These are phyloP conservation scores for Centaurea solstitialis DNA, from an alignment of 129 eudicot genomes.

Conservation along the genomic window DNA sequence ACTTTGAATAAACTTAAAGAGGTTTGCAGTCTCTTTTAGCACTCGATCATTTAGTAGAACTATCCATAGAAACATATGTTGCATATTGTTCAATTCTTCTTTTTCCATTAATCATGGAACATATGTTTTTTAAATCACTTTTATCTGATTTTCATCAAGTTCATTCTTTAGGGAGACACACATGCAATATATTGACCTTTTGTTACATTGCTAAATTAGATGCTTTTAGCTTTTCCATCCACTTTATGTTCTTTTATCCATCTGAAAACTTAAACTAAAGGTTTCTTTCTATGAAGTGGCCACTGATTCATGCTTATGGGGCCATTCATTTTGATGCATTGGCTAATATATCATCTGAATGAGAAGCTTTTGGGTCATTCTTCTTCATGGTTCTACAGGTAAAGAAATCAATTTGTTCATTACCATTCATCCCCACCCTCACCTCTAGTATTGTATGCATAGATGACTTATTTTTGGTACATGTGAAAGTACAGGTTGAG, in stretches of 20 bases:
- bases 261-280: conserved; percentile 33
- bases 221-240: no score
- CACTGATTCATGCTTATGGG: conserved; percentile 94
- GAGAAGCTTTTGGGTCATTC: conserved; percentile 93
- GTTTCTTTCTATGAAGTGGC: conserved; percentile 86
- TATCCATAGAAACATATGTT: not conserved
- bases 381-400: conserved; percentile 98
- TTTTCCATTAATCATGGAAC: not conserved
- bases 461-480: conserved; percentile 23
- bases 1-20: no score
- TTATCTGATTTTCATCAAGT: not conserved
- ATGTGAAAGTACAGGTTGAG: conserved; percentile 71
- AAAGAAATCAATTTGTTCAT: conserved; percentile 1
- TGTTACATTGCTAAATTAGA: no score
- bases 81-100: not conserved
- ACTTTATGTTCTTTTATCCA: not conserved
- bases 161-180: no score
- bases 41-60: not conserved
- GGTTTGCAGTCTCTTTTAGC: not conserved
- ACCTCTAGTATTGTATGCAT: conserved; percentile 3
- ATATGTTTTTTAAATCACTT: not conserved
- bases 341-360: conserved; percentile 77
- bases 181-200: no score
- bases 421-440: not conserved
- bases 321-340: conserved; percentile 91